These are phyloP conservation scores for Saturnispora sanitii DNA, from an alignment of 805 yeast species.

Conservation along the genomic window DNA sequence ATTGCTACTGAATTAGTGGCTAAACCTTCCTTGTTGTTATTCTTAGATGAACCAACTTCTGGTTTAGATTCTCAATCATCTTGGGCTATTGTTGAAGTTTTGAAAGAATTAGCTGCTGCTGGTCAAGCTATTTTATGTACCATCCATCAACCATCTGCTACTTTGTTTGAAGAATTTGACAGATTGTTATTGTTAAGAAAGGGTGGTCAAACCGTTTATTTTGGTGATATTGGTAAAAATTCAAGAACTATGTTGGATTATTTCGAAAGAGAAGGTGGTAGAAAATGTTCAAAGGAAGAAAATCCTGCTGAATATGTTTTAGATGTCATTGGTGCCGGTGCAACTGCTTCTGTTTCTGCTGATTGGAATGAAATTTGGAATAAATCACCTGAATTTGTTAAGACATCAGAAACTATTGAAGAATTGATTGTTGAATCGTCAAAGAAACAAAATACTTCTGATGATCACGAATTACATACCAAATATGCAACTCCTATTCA, in stretches of 20 bases:
- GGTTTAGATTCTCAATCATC: constrained; percentile 50
- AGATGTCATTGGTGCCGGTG: constrained; percentile 75
- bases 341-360: constrained; percentile 49
- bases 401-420: constrained; percentile 24
- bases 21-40: constrained; percentile 40
- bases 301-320: constrained; percentile 74
- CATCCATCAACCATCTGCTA: constrained; percentile 43
- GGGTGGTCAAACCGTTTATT: constrained; percentile 46
- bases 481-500: constrained; percentile 38
- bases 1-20: constrained; percentile 48
- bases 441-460: constrained; percentile 8
- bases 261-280: constrained; percentile 50
- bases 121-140: constrained; percentile 53
- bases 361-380: constrained; percentile 63
- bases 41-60: constrained; percentile 53
- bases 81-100: constrained; percentile 46
- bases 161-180: constrained; percentile 35
- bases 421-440: constrained; percentile 18
- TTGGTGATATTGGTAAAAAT: constrained; percentile 43
- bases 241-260: constrained; percentile 35
- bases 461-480: constrained; percentile 13
- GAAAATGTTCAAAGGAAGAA: constrained; percentile 48
- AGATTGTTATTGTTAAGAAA: constrained; percentile 30
- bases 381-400: constrained; percentile 22
- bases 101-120: constrained; percentile 38